Percentiles rank a stretch among this genome's conserved stretches.
phyloP scores from a whole-genome alignment of 1,284 basidiomycete species.

The Pulveroboletus sp. region DNA sequence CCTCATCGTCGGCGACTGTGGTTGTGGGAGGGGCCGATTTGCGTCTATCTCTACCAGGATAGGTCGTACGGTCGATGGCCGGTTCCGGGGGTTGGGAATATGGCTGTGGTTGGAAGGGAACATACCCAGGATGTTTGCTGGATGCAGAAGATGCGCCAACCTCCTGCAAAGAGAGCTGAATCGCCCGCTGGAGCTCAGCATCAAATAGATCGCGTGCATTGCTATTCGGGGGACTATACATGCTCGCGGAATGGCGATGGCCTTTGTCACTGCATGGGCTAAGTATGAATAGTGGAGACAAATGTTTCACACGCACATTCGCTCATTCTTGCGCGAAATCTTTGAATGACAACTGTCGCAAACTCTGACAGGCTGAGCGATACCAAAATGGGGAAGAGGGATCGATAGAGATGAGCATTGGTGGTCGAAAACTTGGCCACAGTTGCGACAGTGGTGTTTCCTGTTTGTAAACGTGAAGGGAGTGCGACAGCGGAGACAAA shows the following conservation, averaged over 20 bases:
- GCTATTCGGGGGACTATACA: slow-evolving; percentile 47
- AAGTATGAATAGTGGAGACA: slow-evolving; percentile 4
- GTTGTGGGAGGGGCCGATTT: slow-evolving; percentile 24
- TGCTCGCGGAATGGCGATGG: slow-evolving; percentile 50
- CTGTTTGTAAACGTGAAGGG: slow-evolving; percentile 94
- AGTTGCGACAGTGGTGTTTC: slow-evolving; percentile 98
- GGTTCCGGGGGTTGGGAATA: slow-evolving; percentile 71
- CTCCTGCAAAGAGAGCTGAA: slow-evolving; percentile 86
- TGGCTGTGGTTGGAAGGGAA: slow-evolving; percentile 56
- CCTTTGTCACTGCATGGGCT: slow-evolving; percentile 35
- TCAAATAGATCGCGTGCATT: slow-evolving; percentile 70
- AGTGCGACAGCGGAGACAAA: slow-evolving; percentile 91
- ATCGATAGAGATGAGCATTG: slow-evolving; percentile 86
- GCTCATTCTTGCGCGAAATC: slow-evolving; percentile 58
- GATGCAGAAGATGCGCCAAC: slow-evolving; percentile 48
- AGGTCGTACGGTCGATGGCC: slow-evolving; percentile 51
- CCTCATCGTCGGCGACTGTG: slow-evolving; percentile 62
- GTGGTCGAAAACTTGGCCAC: slow-evolving; percentile 95
- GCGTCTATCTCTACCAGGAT: slow-evolving; percentile 34
- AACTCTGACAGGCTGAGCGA: slow-evolving; percentile 90
- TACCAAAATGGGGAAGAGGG: slow-evolving; percentile 91
- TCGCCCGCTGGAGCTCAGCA: slow-evolving; percentile 90
- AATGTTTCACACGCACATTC: slow-evolving; percentile 32
- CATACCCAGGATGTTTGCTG: slow-evolving; percentile 58
- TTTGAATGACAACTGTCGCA: slow-evolving; percentile 89